These are phyloP conservation scores for Trichophyton rubrum DNA, from an alignment of 2,329 filamentous ascomycete genomes.

Conservation along the genomic window DNA sequence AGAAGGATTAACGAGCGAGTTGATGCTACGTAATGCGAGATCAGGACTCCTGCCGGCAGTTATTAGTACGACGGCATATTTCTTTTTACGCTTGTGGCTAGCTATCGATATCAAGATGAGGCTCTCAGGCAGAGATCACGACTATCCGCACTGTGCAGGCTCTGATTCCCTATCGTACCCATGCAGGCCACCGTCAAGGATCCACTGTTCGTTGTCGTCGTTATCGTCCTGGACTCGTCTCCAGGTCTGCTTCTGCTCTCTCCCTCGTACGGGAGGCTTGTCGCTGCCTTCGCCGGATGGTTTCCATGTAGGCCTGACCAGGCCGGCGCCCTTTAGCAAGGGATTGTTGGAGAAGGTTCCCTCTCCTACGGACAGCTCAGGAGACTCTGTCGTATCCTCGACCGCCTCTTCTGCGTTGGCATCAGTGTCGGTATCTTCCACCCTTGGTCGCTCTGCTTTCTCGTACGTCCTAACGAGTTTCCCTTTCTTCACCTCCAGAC, in stretches of 20 bases:
- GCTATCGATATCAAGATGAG: background rate
- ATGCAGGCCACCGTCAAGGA: conserved; percentile 33
- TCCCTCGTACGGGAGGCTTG: conserved; percentile 12
- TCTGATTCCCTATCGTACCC: conserved; percentile 20
- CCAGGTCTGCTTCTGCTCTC: conserved; percentile 33
- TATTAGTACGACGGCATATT: background rate
- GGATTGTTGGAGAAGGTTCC: conserved; percentile 35
- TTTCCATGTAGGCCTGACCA: conserved; percentile 36
- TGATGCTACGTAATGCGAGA: too few species aligned
- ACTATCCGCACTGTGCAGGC: background rate
- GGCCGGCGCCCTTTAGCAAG: conserved; percentile 31
- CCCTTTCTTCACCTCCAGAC: conserved; percentile 66
- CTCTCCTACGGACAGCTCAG: conserved; percentile 11
- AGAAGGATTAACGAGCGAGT: too few species aligned
- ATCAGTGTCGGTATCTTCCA: conserved; percentile 18
- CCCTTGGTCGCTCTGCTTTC: conserved; percentile 24
- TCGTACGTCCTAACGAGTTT: conserved; percentile 52
- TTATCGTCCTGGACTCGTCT: conserved; percentile 36
- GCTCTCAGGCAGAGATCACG: background rate
- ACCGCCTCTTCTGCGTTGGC: conserved; percentile 22
- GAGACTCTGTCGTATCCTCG: conserved; percentile 8
- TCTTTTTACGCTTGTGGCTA: background rate
- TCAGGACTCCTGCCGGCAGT: too few species aligned
- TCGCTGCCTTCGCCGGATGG: conserved; percentile 19
- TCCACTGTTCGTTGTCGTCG: conserved; percentile 38